Evolutionary conservation across 1,139 yeast genomes (phyloP), one percentile per base, ranked within the genome.

Genomic region (Debaryomycetaceae sp.): DNA sequence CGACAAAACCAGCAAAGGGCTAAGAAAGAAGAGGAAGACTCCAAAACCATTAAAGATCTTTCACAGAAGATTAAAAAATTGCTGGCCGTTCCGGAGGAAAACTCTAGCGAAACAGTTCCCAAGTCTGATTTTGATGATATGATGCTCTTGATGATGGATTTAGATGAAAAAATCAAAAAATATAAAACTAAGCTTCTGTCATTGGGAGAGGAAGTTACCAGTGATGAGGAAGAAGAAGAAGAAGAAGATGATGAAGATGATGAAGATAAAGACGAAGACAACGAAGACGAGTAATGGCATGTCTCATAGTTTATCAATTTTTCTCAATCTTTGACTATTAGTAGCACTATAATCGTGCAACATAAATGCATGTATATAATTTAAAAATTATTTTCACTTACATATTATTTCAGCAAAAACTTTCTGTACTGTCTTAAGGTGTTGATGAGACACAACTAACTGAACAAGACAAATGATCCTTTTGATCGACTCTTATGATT

Each of bases 401-500:
- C n/a, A n/a, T n/a, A n/a, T n/a, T n/a, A n/a, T n/a, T n/a, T n/a
- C n/a, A n/a, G n/a, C n/a, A n/a, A n/a, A n/a, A n/a, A n/a, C n/a
- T n/a, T n/a, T n/a, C n/a, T n/a, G n/a, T n/a, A n/a, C n/a, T n/a
- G n/a, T n/a, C n/a, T n/a, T n/a, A n/a, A n/a, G n/a, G n/a, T n/a
- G n/a, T n/a, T n/a, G n/a, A n/a, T n/a, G n/a, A n/a, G n/a, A n/a
- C n/a, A n/a, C n/a, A n/a, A n/a, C 14, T 8, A 13, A 30, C 32
- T 8, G 7, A 13, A 15, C 18, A 8, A 33, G n/a, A 26, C 15
- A 31, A 26, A 71, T 71, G 78, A 77, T 87, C 41, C 78, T 92
- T 15, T 77, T 92, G 44, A 79, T 92, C 16, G 98, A 92, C 60
- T 89, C 96, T 5, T 91, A 92, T 56, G 98, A 92, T 60, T 91